Percentiles rank a stretch among this genome's conserved stretches.
phyloP scores from a whole-genome alignment of 1,284 basidiomycete species.

The Malassezia pachydermatis region DNA sequence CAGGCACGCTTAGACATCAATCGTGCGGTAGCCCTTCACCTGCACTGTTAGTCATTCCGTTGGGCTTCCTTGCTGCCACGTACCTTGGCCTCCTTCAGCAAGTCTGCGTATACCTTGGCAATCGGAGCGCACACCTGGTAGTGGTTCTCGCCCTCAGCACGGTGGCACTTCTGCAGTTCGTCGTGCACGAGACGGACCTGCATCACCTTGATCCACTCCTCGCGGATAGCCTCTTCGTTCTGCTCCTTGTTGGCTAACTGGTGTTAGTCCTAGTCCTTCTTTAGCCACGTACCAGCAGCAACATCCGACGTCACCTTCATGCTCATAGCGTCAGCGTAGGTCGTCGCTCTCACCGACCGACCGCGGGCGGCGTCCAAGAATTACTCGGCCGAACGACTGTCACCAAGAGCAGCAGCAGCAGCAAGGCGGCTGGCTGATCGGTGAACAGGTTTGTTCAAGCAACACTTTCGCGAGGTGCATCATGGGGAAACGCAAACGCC shows the following conservation, averaged over 20 bases:
- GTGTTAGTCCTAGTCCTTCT: not conserved
- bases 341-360: not conserved
- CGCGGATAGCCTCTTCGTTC: conserved; percentile 70
- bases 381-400: conserved; percentile 7
- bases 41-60: not conserved
- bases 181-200: conserved; percentile 79
- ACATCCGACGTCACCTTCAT: conserved; percentile 13
- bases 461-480: not conserved
- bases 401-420: not conserved
- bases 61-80: conserved; percentile 46
- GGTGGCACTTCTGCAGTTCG: conserved; percentile 83
- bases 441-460: not conserved
- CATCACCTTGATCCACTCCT: conserved; percentile 91
- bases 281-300: conserved; percentile 6
- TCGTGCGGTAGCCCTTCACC: conserved; percentile 17
- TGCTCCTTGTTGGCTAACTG: conserved; percentile 52
- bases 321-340: conserved; percentile 8
- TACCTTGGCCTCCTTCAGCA: conserved; percentile 77
- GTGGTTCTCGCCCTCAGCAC: conserved; percentile 66
- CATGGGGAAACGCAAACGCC: conserved; percentile 19
- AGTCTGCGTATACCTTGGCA: conserved; percentile 69
- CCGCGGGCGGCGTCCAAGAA: not conserved
- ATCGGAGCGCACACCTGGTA: conserved; percentile 68
- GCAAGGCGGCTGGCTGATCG: no score
- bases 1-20: conserved; percentile 18